Base-by-base conservation (phyloP, 495 filamentous ascomycete species). In the Hypoxylon intermedium region DNA sequence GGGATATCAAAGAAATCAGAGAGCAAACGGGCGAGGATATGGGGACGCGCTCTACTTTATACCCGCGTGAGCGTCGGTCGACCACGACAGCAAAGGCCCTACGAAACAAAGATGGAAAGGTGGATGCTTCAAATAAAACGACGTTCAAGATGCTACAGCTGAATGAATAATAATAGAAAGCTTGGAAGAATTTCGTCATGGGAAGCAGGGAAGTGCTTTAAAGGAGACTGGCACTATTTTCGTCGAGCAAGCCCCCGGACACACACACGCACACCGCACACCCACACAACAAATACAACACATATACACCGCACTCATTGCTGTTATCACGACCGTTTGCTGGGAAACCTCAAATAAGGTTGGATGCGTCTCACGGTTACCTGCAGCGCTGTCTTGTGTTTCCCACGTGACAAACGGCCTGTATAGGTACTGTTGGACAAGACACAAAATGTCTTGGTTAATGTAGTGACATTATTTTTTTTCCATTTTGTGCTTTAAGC, bases 361-460 rank as follows among this genome's bases (percentile, higher is more conserved):
- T 69, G 48, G 47, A 64, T 69, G 60, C 63, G 62, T 60, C 19
- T 28, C 30, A 53, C 68, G 68, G 68, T 51, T 71, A 67, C 66
- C 59, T 62, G 68, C 68, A 69, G 66, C 46, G 53, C 38, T 69
- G 68, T 67, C 60, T 63, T 63, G 63, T 71, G 68, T 67, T 71
- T 71, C 57, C 66, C 68, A 71, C 66, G 68, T 71, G 66, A 71
- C 68, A 71, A 71, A 71, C 68, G 62, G 61, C 38, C 61, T 55
- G 57, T 61, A 52, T 45, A 34, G 31, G 15, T 38, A 40, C 30
- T 16, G 36, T 60, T 65, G 24, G 31, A 54, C 53, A 62, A 36
- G 46, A 43, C 51, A 40, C 9, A 56, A 49, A 19, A 47, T 30
- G 43, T 47, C 43, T 47, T 47, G 43, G 21, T 47, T 9, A 47